These are phyloP conservation scores for Penicillium herquei DNA, from an alignment of 495 filamentous ascomycete species.

Conservation along the genomic window DNA sequence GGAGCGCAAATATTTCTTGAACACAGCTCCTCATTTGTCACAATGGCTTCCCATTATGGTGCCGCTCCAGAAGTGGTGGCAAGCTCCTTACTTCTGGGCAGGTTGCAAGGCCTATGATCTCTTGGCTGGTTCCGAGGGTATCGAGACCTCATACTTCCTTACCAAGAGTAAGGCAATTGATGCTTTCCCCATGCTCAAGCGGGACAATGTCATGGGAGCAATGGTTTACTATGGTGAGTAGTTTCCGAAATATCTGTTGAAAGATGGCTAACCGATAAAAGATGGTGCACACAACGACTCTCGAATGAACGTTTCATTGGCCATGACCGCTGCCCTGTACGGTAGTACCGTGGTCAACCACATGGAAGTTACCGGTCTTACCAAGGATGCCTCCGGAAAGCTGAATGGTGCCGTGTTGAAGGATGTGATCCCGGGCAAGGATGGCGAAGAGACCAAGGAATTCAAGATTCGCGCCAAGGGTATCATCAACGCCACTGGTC, in stretches of 20 bases:
- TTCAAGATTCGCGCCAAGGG: slow-evolving; percentile 84
- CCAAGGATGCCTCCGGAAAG: slow-evolving; percentile 76
- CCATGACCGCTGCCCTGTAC: slow-evolving; percentile 93
- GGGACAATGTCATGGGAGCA: slow-evolving; percentile 79
- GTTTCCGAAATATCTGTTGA: too few species aligned
- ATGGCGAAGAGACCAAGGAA: slow-evolving; percentile 54
- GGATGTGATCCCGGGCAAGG: slow-evolving; percentile 64
- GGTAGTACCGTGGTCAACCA: slow-evolving; percentile 92
- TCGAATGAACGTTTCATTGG: slow-evolving; percentile 95
- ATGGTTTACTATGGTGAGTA: slow-evolving; percentile 86
- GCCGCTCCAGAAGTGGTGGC: slow-evolving; percentile 94
- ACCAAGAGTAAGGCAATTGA: slow-evolving; percentile 93
- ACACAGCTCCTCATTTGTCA: slow-evolving; percentile 93
- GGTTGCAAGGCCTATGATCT: slow-evolving; percentile 96
- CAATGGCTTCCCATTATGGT: slow-evolving; percentile 98
- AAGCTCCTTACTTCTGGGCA: slow-evolving; percentile 95
- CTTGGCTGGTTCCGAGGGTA: slow-evolving; percentile 90
- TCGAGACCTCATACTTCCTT: slow-evolving; percentile 95
- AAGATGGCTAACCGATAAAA: slow-evolving; percentile 10
- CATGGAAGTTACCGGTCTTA: slow-evolving; percentile 79
- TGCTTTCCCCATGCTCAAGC: slow-evolving; percentile 96
- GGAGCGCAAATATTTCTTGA: slow-evolving; percentile 92
- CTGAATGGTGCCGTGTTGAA: slow-evolving; percentile 77
- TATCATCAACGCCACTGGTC: slow-evolving; percentile 95
- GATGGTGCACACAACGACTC: slow-evolving; percentile 99